Percentiles rank a stretch among this genome's conserved stretches.
Evolutionary conservation across 331 rosid genomes (phyloP).

Genomic region (Arachis monticola): DNA sequence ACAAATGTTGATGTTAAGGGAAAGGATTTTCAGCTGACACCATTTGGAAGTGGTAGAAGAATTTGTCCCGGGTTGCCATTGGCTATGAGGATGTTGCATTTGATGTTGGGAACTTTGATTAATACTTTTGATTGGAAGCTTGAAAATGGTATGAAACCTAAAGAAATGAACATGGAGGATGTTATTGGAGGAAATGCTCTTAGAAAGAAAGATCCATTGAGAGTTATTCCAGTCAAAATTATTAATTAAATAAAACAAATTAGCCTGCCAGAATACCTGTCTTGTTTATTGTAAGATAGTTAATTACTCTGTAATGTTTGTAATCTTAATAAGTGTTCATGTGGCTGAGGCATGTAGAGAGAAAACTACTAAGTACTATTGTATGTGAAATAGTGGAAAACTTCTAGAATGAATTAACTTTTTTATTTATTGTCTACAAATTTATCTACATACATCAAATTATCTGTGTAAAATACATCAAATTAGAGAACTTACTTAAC

Average conservation of each 20-base stretch:
- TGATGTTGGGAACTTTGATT: neutral
- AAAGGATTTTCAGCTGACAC: neutral
- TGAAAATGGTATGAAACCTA: neutral
- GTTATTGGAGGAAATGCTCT: conserved; percentile 38
- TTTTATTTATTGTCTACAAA: too few species aligned
- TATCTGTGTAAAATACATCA: too few species aligned
- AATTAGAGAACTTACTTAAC: too few species aligned
- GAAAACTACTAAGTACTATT: too few species aligned
- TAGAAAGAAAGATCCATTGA: conserved; percentile 32
- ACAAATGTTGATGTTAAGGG: neutral
- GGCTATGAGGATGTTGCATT: conserved; percentile 1
- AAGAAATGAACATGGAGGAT: conserved; percentile 43
- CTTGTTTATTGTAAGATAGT: too few species aligned
- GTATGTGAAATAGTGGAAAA: too few species aligned
- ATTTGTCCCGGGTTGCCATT: neutral
- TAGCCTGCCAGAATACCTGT: too few species aligned
- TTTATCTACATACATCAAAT: too few species aligned
- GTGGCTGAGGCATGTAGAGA: too few species aligned
- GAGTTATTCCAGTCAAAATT: conserved; percentile 42
- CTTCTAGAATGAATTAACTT: too few species aligned
- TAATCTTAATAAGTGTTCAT: too few species aligned
- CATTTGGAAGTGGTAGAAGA: neutral
- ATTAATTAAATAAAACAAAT: neutral
- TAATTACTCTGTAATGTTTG: too few species aligned
- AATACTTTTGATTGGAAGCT: conserved; percentile 3